Evolutionary conservation across 129 eudicot species (phyloP).

Genomic region (Lactuca saligna): DNA sequence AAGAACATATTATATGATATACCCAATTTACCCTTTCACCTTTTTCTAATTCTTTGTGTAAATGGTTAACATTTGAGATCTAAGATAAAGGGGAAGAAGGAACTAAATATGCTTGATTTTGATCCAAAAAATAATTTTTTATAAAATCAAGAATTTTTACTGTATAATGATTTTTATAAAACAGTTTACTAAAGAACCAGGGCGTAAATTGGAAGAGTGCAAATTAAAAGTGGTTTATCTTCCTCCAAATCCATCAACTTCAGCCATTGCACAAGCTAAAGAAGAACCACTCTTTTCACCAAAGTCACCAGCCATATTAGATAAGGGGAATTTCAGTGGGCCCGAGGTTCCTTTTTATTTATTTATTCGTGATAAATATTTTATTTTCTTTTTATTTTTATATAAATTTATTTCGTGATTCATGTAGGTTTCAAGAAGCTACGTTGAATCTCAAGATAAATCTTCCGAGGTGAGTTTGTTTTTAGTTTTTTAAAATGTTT

Average conservation of each 20-base stretch:
- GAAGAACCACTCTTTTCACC: slow-evolving; percentile 72
- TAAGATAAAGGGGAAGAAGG: not conserved
- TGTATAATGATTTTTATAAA: slow-evolving; percentile 13
- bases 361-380: not conserved
- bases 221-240: slow-evolving; percentile 75
- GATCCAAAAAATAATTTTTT: not conserved
- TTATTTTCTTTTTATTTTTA: too few relatives aligned
- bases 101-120: not conserved
- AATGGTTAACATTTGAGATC: slow-evolving; percentile 12
- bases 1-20: not conserved
- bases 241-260: slow-evolving; percentile 55
- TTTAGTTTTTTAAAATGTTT: not conserved
- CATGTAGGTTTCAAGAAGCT: slow-evolving; percentile 42
- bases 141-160: too few relatives aligned
- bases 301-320: slow-evolving; percentile 22
- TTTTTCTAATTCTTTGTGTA: not conserved
- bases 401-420: not conserved
- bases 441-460: slow-evolving; percentile 53
- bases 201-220: slow-evolving; percentile 74
- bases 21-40: slow-evolving; percentile 7
- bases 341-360: slow-evolving; percentile 37
- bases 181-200: slow-evolving; percentile 77
- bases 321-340: slow-evolving; percentile 42
- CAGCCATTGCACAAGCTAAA: slow-evolving; percentile 61
- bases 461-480: slow-evolving; percentile 52